Evolutionary conservation across 140 eudicot genomes (phyloP), one percentile per base, ranked within the genome.

Genomic region (Flaveria floridana): DNA sequence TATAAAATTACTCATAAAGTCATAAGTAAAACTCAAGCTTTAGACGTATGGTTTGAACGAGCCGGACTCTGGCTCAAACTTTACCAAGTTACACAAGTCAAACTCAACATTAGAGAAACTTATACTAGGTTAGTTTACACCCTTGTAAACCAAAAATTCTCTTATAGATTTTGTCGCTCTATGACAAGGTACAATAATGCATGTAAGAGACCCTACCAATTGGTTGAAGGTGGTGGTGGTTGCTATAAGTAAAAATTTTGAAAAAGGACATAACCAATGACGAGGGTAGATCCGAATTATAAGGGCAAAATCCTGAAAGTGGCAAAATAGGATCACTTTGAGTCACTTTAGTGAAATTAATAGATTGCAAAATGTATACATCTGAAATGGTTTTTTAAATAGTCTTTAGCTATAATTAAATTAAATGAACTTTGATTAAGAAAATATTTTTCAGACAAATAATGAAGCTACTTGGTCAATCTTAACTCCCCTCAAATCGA

Each of bases 141-240:
- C 41, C 41, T 25, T 20, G 19, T 11, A 59, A 25, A 59, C 15
- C 11, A 4, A 57, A 57, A 57, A 57, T 14, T 48, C 25, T 15
- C 26, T 34, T 18, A 34, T 37, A 18, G 50, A 5, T 74, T 28
- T 46, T 46, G 18, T 42, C 7, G 66, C 13, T 42, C 2, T 28
- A 16, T 70, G 30, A 64, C n/a, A 20, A 15, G 73, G 71, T 80
- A 37, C 67, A 68, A 74, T 75, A 68, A 80, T 80, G 84, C 61
- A 80, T 30, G 70, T 21, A 68, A 61, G 48, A 30, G 80, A 76
- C 76, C 80, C 76, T 68, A 80, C 84, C 80, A 75, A 58, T 68
- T 73, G 76, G 34, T 68, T 57, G 72, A 57, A 58, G 57, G 41
- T 14, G 77, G 77, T 62, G 68, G 57, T 61, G 51, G 67, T 71